Evolutionary conservation across 441 rosid species (phyloP).

Genomic region (Eugenia klotzschiana): DNA sequence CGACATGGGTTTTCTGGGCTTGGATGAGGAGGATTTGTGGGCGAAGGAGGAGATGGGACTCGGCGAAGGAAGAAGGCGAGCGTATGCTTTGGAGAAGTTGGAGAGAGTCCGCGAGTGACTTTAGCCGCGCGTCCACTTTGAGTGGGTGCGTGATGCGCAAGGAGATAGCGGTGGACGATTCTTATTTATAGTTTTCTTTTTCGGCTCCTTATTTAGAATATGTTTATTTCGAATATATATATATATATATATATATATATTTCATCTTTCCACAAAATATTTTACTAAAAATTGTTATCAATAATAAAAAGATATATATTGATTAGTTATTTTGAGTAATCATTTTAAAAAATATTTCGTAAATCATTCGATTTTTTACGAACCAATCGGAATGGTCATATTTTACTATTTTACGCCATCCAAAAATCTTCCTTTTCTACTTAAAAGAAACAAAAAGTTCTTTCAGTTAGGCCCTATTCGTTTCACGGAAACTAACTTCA

Average conservation of each 20-base stretch:
- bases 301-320: background rate
- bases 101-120: background rate
- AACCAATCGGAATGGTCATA: background rate
- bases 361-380: background rate
- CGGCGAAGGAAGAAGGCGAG: background rate
- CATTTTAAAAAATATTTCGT: background rate
- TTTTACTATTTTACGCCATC: background rate
- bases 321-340: background rate
- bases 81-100: background rate
- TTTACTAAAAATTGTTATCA: background rate
- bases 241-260: background rate
- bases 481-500: too few relatives aligned
- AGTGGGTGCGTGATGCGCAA: background rate
- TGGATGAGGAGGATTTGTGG: background rate
- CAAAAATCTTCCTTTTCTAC: background rate
- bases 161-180: background rate
- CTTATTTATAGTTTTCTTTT: background rate
- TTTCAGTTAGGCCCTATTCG: too few relatives aligned
- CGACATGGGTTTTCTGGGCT: slow-evolving; percentile 25
- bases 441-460: background rate
- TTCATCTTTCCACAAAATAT: background rate
- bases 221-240: background rate
- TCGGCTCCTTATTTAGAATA: background rate
- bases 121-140: background rate
- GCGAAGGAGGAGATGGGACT: background rate